Evolutionary conservation across 2,329 filamentous ascomycete species (phyloP).

Genomic region (Penicillium oxalicum): DNA sequence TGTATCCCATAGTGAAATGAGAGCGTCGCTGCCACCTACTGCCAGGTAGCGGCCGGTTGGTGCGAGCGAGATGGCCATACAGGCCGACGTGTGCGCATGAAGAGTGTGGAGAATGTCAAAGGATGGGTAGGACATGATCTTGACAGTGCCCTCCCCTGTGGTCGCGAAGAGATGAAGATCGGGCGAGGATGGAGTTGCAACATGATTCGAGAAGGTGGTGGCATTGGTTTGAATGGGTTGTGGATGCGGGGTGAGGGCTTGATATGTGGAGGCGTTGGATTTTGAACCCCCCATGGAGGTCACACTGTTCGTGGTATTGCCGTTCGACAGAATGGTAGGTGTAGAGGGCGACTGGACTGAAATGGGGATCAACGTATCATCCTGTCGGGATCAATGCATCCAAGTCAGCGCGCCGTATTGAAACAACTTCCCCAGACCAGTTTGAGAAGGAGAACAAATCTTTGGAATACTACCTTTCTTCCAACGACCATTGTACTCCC

Average conservation of each 20-base stretch:
- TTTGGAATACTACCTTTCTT: slow-evolving; percentile 36
- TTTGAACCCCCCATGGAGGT: slow-evolving; percentile 10
- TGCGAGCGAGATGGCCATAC: slow-evolving; percentile 41
- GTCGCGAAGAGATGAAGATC: slow-evolving; percentile 43
- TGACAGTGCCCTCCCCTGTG: slow-evolving; percentile 46
- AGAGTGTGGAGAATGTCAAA: slow-evolving; percentile 42
- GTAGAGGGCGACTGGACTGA: slow-evolving; percentile 38
- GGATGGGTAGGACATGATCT: slow-evolving; percentile 44
- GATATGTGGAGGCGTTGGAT: slow-evolving; percentile 28
- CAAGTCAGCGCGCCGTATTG: too few relatives aligned
- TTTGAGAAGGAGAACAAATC: background rate
- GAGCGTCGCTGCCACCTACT: slow-evolving; percentile 44
- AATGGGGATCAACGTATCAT: slow-evolving; percentile 44
- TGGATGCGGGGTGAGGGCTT: slow-evolving; percentile 37
- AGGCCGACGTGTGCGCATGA: slow-evolving; percentile 46
- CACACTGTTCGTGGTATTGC: slow-evolving; percentile 4
- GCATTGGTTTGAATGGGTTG: slow-evolving; percentile 46
- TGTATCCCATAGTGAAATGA: slow-evolving; percentile 48
- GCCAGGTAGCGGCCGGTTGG: slow-evolving; percentile 46
- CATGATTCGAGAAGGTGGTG: slow-evolving; percentile 43
- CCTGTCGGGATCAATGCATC: slow-evolving; percentile 24
- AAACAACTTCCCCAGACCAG: background rate
- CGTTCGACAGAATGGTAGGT: slow-evolving; percentile 25
- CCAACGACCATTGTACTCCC: slow-evolving; percentile 43
- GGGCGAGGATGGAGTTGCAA: slow-evolving; percentile 30